phyloP scores from a whole-genome alignment of 2,329 filamentous ascomycete species.

The Daldinia sp. region DNA sequence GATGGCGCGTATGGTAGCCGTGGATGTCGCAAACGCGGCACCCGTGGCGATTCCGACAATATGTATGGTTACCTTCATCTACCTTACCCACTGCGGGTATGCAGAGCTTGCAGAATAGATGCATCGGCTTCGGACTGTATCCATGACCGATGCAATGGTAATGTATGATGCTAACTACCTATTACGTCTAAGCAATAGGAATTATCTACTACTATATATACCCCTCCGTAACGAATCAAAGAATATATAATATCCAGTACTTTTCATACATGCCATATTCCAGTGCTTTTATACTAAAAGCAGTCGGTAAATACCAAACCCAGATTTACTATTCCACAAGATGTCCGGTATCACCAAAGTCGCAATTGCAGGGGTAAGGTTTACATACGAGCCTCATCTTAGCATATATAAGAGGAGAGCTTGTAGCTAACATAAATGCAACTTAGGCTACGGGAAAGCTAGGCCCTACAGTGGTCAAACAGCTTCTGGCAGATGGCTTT shows the following conservation, averaged over 20 bases:
- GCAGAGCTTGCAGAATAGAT: not conserved
- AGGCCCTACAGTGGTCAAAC: conserved; percentile 49
- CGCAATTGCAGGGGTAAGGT: conserved; percentile 32
- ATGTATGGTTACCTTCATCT: not conserved
- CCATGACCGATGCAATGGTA: not conserved
- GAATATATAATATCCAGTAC: not conserved
- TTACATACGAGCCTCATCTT: not conserved
- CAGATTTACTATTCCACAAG: not conserved
- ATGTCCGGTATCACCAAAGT: conserved; percentile 33
- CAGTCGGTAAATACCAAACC: not conserved
- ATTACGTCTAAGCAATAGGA: not conserved
- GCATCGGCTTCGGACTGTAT: not conserved
- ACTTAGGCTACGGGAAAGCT: conserved; percentile 42
- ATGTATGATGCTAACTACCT: not conserved
- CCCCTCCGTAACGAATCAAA: not conserved
- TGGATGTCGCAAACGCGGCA: not conserved
- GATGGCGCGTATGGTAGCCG: too few relatives aligned
- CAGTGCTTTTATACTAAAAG: not conserved
- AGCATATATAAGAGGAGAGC: not conserved
- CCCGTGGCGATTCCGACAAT: not conserved
- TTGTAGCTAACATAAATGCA: not conserved
- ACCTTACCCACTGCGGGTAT: not conserved
- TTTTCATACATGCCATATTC: not conserved
- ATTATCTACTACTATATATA: not conserved
- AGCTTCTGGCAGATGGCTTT: conserved; percentile 52